These are phyloP conservation scores for Arthrobotrys conoides DNA, from an alignment of 2,329 filamentous ascomycete genomes.

Conservation along the genomic window DNA sequence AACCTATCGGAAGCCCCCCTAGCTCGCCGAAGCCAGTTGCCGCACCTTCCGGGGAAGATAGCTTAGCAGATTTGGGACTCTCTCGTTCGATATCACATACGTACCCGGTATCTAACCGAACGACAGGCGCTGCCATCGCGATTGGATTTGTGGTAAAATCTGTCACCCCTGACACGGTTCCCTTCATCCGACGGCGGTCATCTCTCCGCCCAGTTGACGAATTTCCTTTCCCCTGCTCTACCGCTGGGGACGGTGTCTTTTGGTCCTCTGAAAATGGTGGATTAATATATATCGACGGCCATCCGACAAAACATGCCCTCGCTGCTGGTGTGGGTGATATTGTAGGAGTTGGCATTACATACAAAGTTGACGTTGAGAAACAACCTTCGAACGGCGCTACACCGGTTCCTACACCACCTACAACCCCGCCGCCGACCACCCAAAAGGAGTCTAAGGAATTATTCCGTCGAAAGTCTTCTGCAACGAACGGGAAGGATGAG, in stretches of 20 bases:
- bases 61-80: conserved; percentile 49
- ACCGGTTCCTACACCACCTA: conserved; percentile 54
- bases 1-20: conserved; percentile 13
- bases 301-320: conserved; percentile 37
- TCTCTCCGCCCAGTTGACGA: conserved; percentile 57
- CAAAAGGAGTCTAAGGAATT: conserved; percentile 57
- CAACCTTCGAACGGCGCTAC: conserved; percentile 40
- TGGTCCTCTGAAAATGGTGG: conserved; percentile 55
- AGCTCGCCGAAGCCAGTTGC: conserved; percentile 17
- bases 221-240: conserved; percentile 56
- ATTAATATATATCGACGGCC: conserved; percentile 38
- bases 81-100: conserved; percentile 57
- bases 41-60: conserved; percentile 20
- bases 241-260: conserved; percentile 46
- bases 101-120: conserved; percentile 33
- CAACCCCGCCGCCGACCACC: conserved; percentile 37
- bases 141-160: conserved; percentile 59
- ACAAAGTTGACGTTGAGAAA: conserved; percentile 39
- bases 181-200: conserved; percentile 55
- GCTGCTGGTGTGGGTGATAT: conserved; percentile 52
- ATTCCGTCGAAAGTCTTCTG: conserved; percentile 50
- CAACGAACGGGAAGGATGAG: conserved; percentile 41
- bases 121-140: conserved; percentile 43
- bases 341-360: conserved; percentile 52
- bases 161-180: conserved; percentile 57